Conservation (phyloP, 768 basidiomycete species). For the Cyclocybe cylindracea region DNA sequence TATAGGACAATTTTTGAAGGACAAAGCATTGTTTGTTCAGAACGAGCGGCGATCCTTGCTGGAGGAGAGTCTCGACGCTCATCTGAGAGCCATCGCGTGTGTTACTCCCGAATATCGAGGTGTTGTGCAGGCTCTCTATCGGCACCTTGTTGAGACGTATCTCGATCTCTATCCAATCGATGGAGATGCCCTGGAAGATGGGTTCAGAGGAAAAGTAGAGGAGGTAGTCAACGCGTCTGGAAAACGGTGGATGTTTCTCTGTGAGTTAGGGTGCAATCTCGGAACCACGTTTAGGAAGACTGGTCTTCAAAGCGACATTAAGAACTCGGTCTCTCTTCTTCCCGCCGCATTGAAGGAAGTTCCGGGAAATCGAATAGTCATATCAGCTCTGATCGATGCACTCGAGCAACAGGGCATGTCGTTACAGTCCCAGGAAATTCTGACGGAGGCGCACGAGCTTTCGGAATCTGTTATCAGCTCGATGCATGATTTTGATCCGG, state of each 20-base stretch:
- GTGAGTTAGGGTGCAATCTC: slow-evolving; percentile 3
- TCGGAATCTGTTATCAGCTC: slow-evolving; percentile 1
- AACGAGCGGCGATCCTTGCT: neutral
- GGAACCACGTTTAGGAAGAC: neutral
- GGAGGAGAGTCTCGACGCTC: slow-evolving; percentile 3
- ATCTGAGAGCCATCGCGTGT: slow-evolving; percentile 5
- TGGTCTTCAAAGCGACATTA: slow-evolving; percentile 2
- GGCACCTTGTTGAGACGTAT: slow-evolving; percentile 9
- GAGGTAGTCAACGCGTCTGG: slow-evolving; percentile 3
- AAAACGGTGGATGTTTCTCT: slow-evolving; percentile 7
- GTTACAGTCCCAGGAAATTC: neutral
- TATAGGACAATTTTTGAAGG: slow-evolving; percentile 9
- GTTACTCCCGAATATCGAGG: slow-evolving; percentile 10
- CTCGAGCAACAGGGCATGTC: slow-evolving; percentile 7
- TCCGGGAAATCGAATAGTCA: slow-evolving; percentile 1
- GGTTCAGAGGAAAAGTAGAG: neutral
- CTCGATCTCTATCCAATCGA: slow-evolving; percentile 4
- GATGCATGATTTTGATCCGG: neutral
- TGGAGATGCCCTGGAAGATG: neutral
- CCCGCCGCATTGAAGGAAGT: slow-evolving; percentile 1
- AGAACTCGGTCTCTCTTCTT: slow-evolving; percentile 1
- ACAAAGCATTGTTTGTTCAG: slow-evolving; percentile 1
- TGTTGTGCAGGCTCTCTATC: slow-evolving; percentile 5
- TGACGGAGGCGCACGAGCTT: slow-evolving; percentile 7
- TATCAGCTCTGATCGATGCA: slow-evolving; percentile 2